A percentile compares a stretch with the other conserved stretches of the same genome.
These are phyloP conservation scores for Phlebopus sp. DNA, from an alignment of 1,284 basidiomycete genomes.

Conservation along the genomic window DNA sequence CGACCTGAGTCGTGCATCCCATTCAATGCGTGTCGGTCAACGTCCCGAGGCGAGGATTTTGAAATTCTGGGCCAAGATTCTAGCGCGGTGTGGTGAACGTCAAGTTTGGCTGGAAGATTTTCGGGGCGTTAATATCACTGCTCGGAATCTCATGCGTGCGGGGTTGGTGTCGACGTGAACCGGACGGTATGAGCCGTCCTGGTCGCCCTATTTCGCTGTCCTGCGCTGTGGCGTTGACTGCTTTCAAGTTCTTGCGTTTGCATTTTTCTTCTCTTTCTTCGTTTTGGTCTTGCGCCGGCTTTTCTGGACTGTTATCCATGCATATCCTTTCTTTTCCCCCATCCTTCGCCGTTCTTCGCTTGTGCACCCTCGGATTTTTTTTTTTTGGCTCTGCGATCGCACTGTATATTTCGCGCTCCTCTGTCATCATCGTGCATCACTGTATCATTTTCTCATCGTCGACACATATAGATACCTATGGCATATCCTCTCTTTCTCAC, in stretches of 20 bases:
- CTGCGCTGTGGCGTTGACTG: background rate
- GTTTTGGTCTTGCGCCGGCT: no score
- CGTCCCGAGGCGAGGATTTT: slow-evolving; percentile 26
- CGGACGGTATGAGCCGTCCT: background rate
- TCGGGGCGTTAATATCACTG: slow-evolving; percentile 31
- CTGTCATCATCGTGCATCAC: no score
- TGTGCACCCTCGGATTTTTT: no score
- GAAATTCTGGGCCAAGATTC: slow-evolving; percentile 36
- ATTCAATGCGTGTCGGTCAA: slow-evolving; percentile 28
- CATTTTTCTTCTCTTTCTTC: background rate
- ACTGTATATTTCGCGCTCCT: no score
- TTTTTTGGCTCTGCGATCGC: no score
- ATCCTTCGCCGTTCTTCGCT: no score
- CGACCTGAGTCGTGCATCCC: slow-evolving; percentile 45
- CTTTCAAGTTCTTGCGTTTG: background rate
- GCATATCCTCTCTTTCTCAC: no score
- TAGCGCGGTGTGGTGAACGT: slow-evolving; percentile 29
- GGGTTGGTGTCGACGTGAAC: slow-evolving; percentile 23
- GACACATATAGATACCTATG: no score
- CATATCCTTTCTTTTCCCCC: no score
- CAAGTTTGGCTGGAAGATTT: slow-evolving; percentile 33
- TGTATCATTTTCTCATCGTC: no score
- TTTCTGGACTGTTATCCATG: background rate
- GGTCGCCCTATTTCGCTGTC: background rate
- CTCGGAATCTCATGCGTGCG: slow-evolving; percentile 30